These are phyloP conservation scores for Asterophora parasitica DNA, from an alignment of 768 basidiomycete genomes.

Conservation along the genomic window DNA sequence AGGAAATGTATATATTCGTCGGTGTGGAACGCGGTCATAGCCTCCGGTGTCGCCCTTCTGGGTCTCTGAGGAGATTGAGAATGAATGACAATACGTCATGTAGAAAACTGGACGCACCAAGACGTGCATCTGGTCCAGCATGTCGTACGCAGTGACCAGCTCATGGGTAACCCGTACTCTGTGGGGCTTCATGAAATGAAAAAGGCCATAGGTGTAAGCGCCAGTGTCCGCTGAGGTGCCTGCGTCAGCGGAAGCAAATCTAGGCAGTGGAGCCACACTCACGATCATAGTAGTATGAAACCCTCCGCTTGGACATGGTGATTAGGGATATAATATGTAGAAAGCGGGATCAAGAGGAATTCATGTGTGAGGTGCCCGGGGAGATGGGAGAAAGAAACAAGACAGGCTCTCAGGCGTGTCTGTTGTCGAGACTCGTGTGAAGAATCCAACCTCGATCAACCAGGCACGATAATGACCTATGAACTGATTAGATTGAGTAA, in stretches of 20 bases:
- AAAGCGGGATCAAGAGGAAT: slow-evolving; percentile 8
- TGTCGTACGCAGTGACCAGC: slow-evolving; percentile 82
- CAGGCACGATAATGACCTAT: too few species aligned
- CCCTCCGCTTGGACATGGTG: slow-evolving; percentile 65
- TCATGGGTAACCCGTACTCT: slow-evolving; percentile 93
- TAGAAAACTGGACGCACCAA: slow-evolving; percentile 48
- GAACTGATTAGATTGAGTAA: too few species aligned
- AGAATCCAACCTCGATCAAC: too few species aligned
- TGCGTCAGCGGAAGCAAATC: slow-evolving; percentile 3
- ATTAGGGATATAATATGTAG: slow-evolving; percentile 1
- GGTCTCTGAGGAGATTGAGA: slow-evolving; percentile 48
- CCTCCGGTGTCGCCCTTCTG: slow-evolving; percentile 61
- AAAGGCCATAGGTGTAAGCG: slow-evolving; percentile 75
- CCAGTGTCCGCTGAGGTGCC: slow-evolving; percentile 55
- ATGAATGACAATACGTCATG: not conserved
- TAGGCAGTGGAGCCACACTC: slow-evolving; percentile 15
- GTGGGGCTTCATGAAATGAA: slow-evolving; percentile 96
- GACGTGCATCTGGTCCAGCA: slow-evolving; percentile 93
- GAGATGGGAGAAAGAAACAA: slow-evolving; percentile 9
- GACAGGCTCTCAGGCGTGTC: slow-evolving; percentile 11
- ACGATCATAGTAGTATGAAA: slow-evolving; percentile 82
- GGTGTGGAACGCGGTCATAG: slow-evolving; percentile 94
- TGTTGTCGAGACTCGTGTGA: slow-evolving; percentile 14
- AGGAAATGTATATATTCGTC: slow-evolving; percentile 98
- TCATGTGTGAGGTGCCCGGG: slow-evolving; percentile 1